Evolutionary conservation across 2,329 filamentous ascomycete genomes (phyloP), one percentile per base, ranked within the genome.

Genomic region (Metarhizium guizhouense): DNA sequence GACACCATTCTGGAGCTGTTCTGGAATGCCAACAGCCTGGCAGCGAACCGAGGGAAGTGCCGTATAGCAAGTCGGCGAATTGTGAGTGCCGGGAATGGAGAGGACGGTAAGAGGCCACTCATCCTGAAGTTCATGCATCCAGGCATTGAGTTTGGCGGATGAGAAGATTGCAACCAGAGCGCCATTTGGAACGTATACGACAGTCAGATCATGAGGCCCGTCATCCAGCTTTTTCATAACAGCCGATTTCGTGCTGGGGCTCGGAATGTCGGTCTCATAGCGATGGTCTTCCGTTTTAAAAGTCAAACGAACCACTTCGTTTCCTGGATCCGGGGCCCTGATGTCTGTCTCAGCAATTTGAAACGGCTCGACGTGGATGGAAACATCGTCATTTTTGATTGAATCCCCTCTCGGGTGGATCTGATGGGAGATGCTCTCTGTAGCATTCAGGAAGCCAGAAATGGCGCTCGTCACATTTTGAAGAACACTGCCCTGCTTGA

Each of bases 1-100:
- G 49, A 97, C 87, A 32, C 94, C 94, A 68, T 96, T 93, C 56
- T 85, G 78, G 32, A 99, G 83, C 72, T 99, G 94, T 54, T 86
- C 83, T 51, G 78, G 76, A 5, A 95, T 79, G 58, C 82, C 77
- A 18, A 92, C 90, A 38, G 88, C 86, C 73, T 99, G 94, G 71
- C 94, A 97, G 43, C 94, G 87, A 42, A 97, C 94, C 1, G 90
- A 95, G 1, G 94, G 94, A 5, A 96, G 80, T 13, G 94, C 92
- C 51, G 83, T 80, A 75, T 95, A 80, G 73, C 83, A 87, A 10
- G 92, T 95, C 6, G 94, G 90, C 18, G 88, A 90, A 74, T 99
- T 97, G 76, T 99, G 94, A 0, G 94, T 96, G 60, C 94, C 94
- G 0, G 94, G 94, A 59, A 97, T 94, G 52, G 88, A 94, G 52